Base-by-base conservation (phyloP, 768 basidiomycete species). In the Exsudoporus frostii region DNA sequence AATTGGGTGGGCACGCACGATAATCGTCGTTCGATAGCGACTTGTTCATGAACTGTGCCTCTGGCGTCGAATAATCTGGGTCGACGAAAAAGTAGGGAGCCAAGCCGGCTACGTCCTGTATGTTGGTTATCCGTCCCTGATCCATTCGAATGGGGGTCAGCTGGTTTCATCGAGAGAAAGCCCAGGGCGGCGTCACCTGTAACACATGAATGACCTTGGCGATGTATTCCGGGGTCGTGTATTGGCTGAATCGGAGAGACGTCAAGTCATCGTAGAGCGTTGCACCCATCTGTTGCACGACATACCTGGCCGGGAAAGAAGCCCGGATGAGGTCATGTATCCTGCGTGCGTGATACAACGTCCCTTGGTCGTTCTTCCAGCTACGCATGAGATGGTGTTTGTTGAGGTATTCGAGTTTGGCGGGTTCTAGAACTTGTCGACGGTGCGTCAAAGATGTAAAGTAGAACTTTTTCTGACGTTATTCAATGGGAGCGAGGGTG, bases 391-490 rank as follows among this genome's bases (percentile, higher is more conserved):
- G 70, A 62, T 96, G 90, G 42, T 88, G 85, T 63, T 92, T 93
- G 68, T 98, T 98, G 49, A 98, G 73, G 65, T 86, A 91, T 60
- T 86, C 85, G 15, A 99, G 79, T 64, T 97, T 97, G 10, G 71
- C 70, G 0, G 81, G 78, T 56, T 94, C 91, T 14, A 98, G 79
- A 15, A 84, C 80, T n/a, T 89, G 83, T 54, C 92, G 87, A 29
- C 92, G 82, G 51, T 90, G 90, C 0, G 91, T 96, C 39, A 98
- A 64, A 4, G 79, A 79, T 0, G 79, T 70, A 24, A 98, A 74
- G 47, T 92, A 85, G 62, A 98, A 98, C 83, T 92, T 22, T 29
- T 24, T 20, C 20, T 2, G 19, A 9, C 4, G 15, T 34, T 9
- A 19, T 22, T 42, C 38, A 0, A 42, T 51, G n/a, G 13, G 48